These are phyloP conservation scores for Sarocladium kiliense DNA, from an alignment of 2,329 filamentous ascomycete species.

Conservation along the genomic window DNA sequence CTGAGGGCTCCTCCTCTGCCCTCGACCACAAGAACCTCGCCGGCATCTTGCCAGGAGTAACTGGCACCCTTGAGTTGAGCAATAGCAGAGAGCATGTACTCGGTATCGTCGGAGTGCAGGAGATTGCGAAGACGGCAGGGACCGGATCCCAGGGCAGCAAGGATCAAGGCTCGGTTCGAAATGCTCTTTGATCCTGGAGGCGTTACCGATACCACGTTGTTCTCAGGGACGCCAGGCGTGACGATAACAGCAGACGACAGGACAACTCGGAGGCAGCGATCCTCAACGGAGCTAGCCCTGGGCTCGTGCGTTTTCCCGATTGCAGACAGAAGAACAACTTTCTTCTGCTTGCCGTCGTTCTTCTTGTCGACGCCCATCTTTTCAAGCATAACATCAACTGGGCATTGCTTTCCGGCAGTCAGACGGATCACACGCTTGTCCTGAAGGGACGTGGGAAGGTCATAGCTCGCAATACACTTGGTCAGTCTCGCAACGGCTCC, in stretches of 20 bases:
- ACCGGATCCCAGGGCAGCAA: slow-evolving; percentile 84
- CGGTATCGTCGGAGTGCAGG: slow-evolving; percentile 92
- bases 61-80: slow-evolving; percentile 77
- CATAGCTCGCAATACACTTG: slow-evolving; percentile 94
- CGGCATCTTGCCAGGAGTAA: slow-evolving; percentile 91
- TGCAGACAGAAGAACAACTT: slow-evolving; percentile 84
- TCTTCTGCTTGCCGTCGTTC: slow-evolving; percentile 92
- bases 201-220: slow-evolving; percentile 67
- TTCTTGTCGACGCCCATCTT: slow-evolving; percentile 99
- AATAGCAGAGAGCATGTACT: slow-evolving; percentile 95
- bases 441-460: slow-evolving; percentile 75
- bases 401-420: slow-evolving; percentile 81
- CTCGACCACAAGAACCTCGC: slow-evolving; percentile 82
- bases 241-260: slow-evolving; percentile 76
- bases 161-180: slow-evolving; percentile 89
- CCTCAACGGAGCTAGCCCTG: slow-evolving; percentile 83
- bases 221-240: slow-evolving; percentile 62
- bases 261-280: slow-evolving; percentile 75
- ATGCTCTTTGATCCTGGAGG: slow-evolving; percentile 97
- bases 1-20: slow-evolving; percentile 84
- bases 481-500: slow-evolving; percentile 83
- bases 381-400: slow-evolving; percentile 75
- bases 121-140: slow-evolving; percentile 86
- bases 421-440: slow-evolving; percentile 79
- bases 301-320: slow-evolving; percentile 87